These are phyloP conservation scores for Parathielavia appendiculata DNA, from an alignment of 495 filamentous ascomycete species.

Conservation along the genomic window DNA sequence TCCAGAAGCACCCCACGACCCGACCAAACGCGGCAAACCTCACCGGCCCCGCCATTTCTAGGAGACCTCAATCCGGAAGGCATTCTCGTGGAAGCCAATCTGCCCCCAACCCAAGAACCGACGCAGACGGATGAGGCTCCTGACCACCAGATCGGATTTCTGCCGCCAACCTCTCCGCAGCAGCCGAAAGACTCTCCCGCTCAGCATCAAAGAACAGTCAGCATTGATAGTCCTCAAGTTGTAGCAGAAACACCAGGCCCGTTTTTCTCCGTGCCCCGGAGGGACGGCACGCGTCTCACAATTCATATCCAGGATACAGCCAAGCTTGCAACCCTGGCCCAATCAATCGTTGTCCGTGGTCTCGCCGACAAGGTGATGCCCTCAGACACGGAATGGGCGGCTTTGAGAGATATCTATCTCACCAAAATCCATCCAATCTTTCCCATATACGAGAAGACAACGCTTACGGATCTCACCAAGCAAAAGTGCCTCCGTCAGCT, in stretches of 20 bases:
- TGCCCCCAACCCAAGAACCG: constrained; percentile 18
- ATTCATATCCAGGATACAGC: constrained; percentile 13
- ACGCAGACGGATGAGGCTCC: neutral
- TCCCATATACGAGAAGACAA: constrained; percentile 38
- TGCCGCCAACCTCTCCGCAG: constrained; percentile 5
- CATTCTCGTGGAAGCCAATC: constrained; percentile 44
- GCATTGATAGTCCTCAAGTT: neutral
- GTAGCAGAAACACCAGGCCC: neutral
- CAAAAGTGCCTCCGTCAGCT: constrained; percentile 21
- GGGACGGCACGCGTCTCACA: constrained; percentile 11
- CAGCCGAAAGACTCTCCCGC: neutral
- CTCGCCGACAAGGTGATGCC: constrained; percentile 29
- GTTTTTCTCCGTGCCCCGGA: constrained; percentile 10
- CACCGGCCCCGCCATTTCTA: constrained; percentile 39
- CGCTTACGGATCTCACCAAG: constrained; percentile 16
- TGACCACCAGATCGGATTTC: neutral
- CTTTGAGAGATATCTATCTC: constrained; percentile 40
- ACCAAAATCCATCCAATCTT: constrained; percentile 46
- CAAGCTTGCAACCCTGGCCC: constrained; percentile 5
- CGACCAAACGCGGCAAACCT: neutral
- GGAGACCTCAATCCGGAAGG: constrained; percentile 52
- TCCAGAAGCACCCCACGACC: neutral
- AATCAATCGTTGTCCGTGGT: constrained; percentile 10
- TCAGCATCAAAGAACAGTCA: neutral
- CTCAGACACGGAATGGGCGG: constrained; percentile 33